Evolutionary conservation across 2,329 filamentous ascomycete genomes (phyloP).

Genomic region (Colletotrichum phormii): DNA sequence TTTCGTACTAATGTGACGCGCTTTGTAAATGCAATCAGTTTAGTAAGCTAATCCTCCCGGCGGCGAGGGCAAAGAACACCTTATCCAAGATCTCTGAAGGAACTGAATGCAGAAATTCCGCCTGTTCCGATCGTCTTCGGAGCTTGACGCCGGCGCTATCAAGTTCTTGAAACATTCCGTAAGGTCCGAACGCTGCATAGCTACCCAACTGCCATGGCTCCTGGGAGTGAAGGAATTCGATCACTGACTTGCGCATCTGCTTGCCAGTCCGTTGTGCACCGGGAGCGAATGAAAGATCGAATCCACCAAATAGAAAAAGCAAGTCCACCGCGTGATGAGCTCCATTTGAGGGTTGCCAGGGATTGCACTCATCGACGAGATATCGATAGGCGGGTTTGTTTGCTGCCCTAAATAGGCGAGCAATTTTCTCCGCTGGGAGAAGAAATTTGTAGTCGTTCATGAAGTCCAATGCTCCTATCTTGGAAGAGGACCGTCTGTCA

Average conservation of each 20-base stretch:
- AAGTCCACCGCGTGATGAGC: slow-evolving; percentile 61
- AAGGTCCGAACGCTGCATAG: slow-evolving; percentile 53
- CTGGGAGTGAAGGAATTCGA: slow-evolving; percentile 49
- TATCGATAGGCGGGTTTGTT: slow-evolving; percentile 51
- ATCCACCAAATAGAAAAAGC: slow-evolving; percentile 54
- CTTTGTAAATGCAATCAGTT: slow-evolving; percentile 39
- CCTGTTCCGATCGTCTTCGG: slow-evolving; percentile 44
- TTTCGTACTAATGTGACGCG: too few species aligned
- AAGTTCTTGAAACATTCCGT: slow-evolving; percentile 48
- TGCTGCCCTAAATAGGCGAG: slow-evolving; percentile 29
- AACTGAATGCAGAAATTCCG: slow-evolving; percentile 43
- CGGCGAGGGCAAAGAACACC: slow-evolving; percentile 42
- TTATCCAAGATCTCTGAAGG: slow-evolving; percentile 39
- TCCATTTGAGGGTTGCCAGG: slow-evolving; percentile 58
- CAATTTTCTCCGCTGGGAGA: slow-evolving; percentile 41
- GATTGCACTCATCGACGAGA: slow-evolving; percentile 57
- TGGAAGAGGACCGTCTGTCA: slow-evolving; percentile 52
- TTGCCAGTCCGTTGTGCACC: slow-evolving; percentile 46
- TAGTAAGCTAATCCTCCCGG: slow-evolving; percentile 54
- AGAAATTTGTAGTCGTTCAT: slow-evolving; percentile 48
- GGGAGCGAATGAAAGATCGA: slow-evolving; percentile 50
- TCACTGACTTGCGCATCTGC: slow-evolving; percentile 54
- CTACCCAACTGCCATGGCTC: slow-evolving; percentile 49
- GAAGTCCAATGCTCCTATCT: slow-evolving; percentile 53
- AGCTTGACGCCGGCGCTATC: slow-evolving; percentile 43